Percentiles rank a stretch among this genome's conserved stretches.
These are phyloP conservation scores for Lecanicillium sp. DNA, from an alignment of 2,329 filamentous ascomycete species.

Conservation along the genomic window DNA sequence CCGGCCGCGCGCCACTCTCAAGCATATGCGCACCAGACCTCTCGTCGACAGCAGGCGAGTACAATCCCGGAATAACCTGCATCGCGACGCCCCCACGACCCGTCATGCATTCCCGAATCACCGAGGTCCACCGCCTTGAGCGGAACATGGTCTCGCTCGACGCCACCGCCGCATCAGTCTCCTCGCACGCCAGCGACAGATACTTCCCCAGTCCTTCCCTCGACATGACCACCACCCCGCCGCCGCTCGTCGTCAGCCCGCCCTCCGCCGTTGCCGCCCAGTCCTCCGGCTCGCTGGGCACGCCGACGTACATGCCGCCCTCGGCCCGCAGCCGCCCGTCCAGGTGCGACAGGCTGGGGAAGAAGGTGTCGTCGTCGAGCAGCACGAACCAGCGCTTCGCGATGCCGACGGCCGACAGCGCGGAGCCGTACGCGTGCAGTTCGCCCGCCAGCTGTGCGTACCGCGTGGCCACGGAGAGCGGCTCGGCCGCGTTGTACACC, in stretches of 20 bases:
- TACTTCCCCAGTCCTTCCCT: slow-evolving; percentile 28
- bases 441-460: slow-evolving; percentile 34
- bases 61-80: slow-evolving; percentile 38
- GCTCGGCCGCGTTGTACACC: slow-evolving; percentile 27
- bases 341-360: slow-evolving; percentile 36
- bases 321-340: slow-evolving; percentile 31
- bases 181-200: slow-evolving; percentile 33
- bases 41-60: slow-evolving; percentile 31
- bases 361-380: slow-evolving; percentile 41
- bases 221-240: slow-evolving; percentile 39
- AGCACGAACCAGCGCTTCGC: slow-evolving; percentile 37
- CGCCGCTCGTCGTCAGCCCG: slow-evolving; percentile 36
- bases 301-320: slow-evolving; percentile 34
- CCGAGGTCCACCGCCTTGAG: slow-evolving; percentile 33
- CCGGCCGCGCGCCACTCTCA: slow-evolving; percentile 34
- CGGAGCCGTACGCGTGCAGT: slow-evolving; percentile 28
- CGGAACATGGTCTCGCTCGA: slow-evolving; percentile 15
- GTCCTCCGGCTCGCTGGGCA: slow-evolving; percentile 38
- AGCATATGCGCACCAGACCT: slow-evolving; percentile 27
- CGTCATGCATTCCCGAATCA: slow-evolving; percentile 36
- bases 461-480: slow-evolving; percentile 27
- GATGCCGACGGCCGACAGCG: slow-evolving; percentile 29
- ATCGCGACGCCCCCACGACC: slow-evolving; percentile 30
- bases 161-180: slow-evolving; percentile 18
- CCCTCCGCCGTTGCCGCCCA: slow-evolving; percentile 33